Conservation (phyloP, 192 early-diverging fungal genomes). For the Allomyces javanicus region DNA sequence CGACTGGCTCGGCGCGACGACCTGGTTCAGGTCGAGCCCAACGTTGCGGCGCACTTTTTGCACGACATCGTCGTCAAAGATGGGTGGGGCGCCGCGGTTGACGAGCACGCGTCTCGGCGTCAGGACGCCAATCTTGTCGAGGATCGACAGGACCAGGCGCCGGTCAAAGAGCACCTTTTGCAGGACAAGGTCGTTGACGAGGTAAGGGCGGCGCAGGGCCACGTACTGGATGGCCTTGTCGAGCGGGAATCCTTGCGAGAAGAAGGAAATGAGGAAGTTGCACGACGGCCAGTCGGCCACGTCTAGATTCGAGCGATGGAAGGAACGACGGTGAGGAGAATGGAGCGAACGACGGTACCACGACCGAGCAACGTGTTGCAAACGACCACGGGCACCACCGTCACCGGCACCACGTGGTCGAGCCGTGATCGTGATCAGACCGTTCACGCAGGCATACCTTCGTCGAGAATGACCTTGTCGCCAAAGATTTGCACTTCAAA, state of each 20-base stretch:
- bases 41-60: constrained; percentile 30
- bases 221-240: constrained; percentile 83
- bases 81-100: constrained; percentile 45
- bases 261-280: constrained; percentile 94
- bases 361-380: background rate
- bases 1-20: constrained; percentile 2
- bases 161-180: constrained; percentile 79
- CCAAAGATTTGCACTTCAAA: constrained; percentile 83
- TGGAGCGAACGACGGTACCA: background rate
- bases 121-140: constrained; percentile 58
- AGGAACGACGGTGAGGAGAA: constrained; percentile 3
- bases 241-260: constrained; percentile 80
- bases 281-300: constrained; percentile 78
- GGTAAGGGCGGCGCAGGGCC: constrained; percentile 59
- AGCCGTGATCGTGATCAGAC: background rate
- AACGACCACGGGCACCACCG: background rate
- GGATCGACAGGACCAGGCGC: constrained; percentile 60
- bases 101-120: constrained; percentile 60
- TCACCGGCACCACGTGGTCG: background rate
- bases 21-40: constrained; percentile 21
- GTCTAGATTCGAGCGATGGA: constrained; percentile 15
- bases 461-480: constrained; percentile 90
- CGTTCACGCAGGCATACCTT: constrained; percentile 25
- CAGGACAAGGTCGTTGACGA: constrained; percentile 77
- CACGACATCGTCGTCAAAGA: constrained; percentile 26